Evolutionary conservation across 371 early-diverging fungal genomes (phyloP).

Genomic region (Lichtheimia ramosa): DNA sequence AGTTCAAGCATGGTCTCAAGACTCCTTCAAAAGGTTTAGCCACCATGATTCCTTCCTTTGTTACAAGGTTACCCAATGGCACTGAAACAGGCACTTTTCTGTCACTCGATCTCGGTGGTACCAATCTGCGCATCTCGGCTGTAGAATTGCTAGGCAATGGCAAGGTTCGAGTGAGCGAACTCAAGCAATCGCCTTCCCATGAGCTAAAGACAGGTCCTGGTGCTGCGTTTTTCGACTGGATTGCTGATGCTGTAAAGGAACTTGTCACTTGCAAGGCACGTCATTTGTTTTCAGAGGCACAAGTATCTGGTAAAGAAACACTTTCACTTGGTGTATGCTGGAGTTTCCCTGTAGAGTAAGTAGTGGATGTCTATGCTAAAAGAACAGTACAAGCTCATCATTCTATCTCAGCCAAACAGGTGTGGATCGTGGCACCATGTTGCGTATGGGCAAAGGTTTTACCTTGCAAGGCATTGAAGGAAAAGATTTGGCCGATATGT

Average conservation of each 20-base stretch:
- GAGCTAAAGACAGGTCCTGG: conserved; percentile 69
- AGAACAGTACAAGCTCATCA: neutral
- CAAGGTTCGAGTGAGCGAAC: conserved; percentile 62
- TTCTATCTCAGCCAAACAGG: conserved; percentile 62
- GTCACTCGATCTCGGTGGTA: conserved; percentile 91
- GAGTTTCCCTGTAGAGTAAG: conserved; percentile 56
- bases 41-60: conserved; percentile 80
- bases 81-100: conserved; percentile 81
- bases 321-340: conserved; percentile 47
- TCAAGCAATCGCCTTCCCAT: conserved; percentile 63
- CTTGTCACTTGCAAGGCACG: conserved; percentile 28
- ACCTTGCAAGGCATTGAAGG: conserved; percentile 72
- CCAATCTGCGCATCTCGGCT: conserved; percentile 83
- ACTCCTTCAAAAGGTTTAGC: conserved; percentile 54
- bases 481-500: conserved; percentile 76
- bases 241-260: conserved; percentile 64
- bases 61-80: conserved; percentile 78
- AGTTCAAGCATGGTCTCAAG: conserved; percentile 44
- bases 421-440: conserved; percentile 71
- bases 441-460: conserved; percentile 94
- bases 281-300: conserved; percentile 22
- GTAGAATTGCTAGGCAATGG: conserved; percentile 73
- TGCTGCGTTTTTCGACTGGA: conserved; percentile 82
- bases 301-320: conserved; percentile 38
- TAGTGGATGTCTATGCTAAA: neutral